Percentiles rank a stretch among this genome's conserved stretches.
Evolutionary conservation across 768 basidiomycete species (phyloP).

Genomic region (Suillus luteus): DNA sequence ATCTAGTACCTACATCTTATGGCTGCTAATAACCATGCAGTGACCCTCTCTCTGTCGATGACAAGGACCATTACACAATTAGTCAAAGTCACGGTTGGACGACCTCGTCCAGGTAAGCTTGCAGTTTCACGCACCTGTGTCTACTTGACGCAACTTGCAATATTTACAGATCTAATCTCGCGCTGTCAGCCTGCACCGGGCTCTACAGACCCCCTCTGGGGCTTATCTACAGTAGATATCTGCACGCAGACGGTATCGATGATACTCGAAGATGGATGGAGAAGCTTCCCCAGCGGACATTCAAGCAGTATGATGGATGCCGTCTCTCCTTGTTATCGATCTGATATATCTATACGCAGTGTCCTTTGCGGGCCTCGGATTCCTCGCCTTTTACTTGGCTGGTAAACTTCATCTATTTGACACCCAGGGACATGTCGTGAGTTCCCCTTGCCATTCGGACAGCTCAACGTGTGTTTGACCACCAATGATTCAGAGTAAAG

Average conservation of each 20-base stretch:
- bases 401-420: constrained; percentile 93
- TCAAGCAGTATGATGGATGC: constrained; percentile 63
- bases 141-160: neutral
- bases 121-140: neutral
- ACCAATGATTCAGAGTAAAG: constrained; percentile 51
- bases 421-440: constrained; percentile 66
- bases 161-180: constrained; percentile 26
- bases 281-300: constrained; percentile 91
- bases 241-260: constrained; percentile 70
- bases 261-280: constrained; percentile 78
- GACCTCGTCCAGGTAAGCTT: constrained; percentile 76
- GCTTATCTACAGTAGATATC: constrained; percentile 67
- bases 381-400: constrained; percentile 83
- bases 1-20: neutral
- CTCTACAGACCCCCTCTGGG: constrained; percentile 65
- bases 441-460: constrained; percentile 20
- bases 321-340: neutral
- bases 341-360: constrained; percentile 43
- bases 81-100: constrained; percentile 82
- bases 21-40: constrained; percentile 34
- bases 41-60: constrained; percentile 69
- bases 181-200: constrained; percentile 67
- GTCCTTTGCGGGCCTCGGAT: constrained; percentile 91
- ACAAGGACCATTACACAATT: constrained; percentile 82
- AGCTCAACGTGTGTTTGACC: neutral